phyloP scores from a whole-genome alignment of 257 asterid species.

The Handroanthus guayacan region DNA sequence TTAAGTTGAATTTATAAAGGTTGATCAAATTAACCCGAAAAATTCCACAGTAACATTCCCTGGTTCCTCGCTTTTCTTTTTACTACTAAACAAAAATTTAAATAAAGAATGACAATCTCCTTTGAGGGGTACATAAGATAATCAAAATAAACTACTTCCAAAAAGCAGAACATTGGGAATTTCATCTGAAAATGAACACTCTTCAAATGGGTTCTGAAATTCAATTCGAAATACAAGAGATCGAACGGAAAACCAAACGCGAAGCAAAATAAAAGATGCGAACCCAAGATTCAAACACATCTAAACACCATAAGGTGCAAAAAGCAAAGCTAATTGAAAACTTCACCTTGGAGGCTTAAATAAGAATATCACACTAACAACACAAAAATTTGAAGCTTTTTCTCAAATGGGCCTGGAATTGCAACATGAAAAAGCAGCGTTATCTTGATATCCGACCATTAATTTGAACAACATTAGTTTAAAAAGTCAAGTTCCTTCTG shows the following conservation, averaged over 20 bases:
- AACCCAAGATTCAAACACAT: neutral
- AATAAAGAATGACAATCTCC: neutral
- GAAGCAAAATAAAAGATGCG: neutral
- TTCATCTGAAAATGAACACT: neutral
- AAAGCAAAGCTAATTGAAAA: neutral
- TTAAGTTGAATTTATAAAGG: neutral
- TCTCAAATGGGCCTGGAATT: constrained; percentile 6
- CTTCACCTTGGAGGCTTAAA: neutral
- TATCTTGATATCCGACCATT: constrained; percentile 16
- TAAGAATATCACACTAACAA: neutral
- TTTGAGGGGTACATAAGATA: neutral
- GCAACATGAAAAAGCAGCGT: constrained; percentile 8
- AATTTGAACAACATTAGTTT: constrained; percentile 13
- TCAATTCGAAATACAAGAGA: constrained; percentile 5
- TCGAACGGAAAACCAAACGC: constrained; percentile 28
- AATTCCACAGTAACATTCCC: neutral
- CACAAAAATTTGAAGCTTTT: neutral
- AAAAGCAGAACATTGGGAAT: neutral
- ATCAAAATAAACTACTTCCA: neutral
- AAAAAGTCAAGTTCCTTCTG: neutral
- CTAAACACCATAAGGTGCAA: neutral
- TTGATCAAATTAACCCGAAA: neutral
- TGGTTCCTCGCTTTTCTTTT: neutral
- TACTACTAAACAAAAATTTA: neutral
- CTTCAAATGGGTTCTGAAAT: constrained; percentile 5